Evolutionary conservation across 208 protist genomes (phyloP), one percentile per base, ranked within the genome.

Genomic region (Crithidia bombi): DNA sequence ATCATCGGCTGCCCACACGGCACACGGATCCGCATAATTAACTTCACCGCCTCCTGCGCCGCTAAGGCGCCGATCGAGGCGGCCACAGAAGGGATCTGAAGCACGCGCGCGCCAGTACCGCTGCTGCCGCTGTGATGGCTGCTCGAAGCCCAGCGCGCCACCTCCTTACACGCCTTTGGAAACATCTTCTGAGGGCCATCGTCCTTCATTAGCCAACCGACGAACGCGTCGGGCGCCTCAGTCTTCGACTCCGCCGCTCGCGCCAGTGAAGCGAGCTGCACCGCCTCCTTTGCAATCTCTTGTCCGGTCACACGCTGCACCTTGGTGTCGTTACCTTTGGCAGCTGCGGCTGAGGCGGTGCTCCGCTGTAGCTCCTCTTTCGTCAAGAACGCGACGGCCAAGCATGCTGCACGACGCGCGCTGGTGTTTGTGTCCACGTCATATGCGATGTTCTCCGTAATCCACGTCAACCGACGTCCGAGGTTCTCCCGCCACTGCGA

Each of bases 41-140:
- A 58, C 85, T 99, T 99, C 66, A 99, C 93, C 19, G 87, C 69
- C 79, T 99, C 98, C 79, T 99, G 98, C 23, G 95, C 89, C 0
- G 87, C 92, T 7, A 98, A 61, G 28, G 97, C 96, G 19, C 98
- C 98, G 15, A 98, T 76, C 9, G 98, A 79, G 10, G 96, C 89
- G 2, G 96, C 85, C 11, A 98, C 82, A 10, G 81, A 90, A 52
- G 98, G 91, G 12, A 99, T 65, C 68, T 99, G 96, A 23, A 58
- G 77, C 43, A 47, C 43, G 21, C 43, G 21, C 1, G 26, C 2
- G 12, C 32, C 75, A 12, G 87, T 93, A 56, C 67, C 49, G 86
- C 25, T 19, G 11, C 41, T 39, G 21, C 49, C 15, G 19, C n/a
- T n/a, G n/a, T n/a, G n/a, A n/a, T n/a, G n/a, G n/a, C n/a, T n/a